Percentiles rank a stretch among this genome's conserved stretches.
phyloP scores from a whole-genome alignment of 805 yeast species.

The Kurtzmaniella cleridarum region DNA sequence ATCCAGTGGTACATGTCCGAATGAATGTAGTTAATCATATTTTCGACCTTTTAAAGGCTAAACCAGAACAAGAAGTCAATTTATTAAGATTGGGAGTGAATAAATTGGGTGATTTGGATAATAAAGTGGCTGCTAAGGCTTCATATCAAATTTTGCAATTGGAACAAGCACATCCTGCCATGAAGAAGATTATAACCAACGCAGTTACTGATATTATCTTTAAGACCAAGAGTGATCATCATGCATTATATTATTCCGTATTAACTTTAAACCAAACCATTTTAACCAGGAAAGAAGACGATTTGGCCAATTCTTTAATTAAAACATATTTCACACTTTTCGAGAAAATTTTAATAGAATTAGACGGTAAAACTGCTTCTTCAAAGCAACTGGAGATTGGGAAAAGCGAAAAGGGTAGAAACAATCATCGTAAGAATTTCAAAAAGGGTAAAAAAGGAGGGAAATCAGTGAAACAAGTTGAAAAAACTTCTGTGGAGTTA shows the following conservation, averaged over 20 bases:
- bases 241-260: conserved; percentile 81
- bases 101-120: conserved; percentile 89
- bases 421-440: conserved; percentile 56
- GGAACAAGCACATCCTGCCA: conserved; percentile 91
- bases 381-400: conserved; percentile 36
- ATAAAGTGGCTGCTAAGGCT: conserved; percentile 83
- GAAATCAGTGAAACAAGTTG: conserved; percentile 57
- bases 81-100: conserved; percentile 83
- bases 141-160: conserved; percentile 74
- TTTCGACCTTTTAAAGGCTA: conserved; percentile 71
- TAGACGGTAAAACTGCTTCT: conserved; percentile 44
- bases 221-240: conserved; percentile 68
- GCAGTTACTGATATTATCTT: conserved; percentile 77
- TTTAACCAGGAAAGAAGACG: conserved; percentile 68
- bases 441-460: conserved; percentile 89
- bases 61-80: conserved; percentile 97
- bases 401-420: conserved; percentile 54
- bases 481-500: conserved; percentile 58
- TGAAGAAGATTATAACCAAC: conserved; percentile 78
- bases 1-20: conserved; percentile 84
- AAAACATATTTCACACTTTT: conserved; percentile 83
- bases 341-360: conserved; percentile 72
- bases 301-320: conserved; percentile 77
- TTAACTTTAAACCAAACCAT: conserved; percentile 91
- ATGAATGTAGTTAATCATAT: conserved; percentile 70